These are phyloP conservation scores for Pisolithus microcarpus DNA, from an alignment of 768 basidiomycete species.

Conservation along the genomic window DNA sequence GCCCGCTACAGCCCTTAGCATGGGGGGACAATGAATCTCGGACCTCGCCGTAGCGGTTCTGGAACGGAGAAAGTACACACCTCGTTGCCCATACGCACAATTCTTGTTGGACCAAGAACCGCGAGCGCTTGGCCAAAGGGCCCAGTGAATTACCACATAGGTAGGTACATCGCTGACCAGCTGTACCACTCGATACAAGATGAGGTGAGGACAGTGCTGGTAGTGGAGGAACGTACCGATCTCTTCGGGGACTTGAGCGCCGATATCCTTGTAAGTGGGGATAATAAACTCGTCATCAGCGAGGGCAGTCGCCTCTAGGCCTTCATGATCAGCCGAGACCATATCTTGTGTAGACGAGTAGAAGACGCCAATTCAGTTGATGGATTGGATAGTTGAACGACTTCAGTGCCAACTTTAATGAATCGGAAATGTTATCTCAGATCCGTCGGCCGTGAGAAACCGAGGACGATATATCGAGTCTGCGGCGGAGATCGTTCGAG, in stretches of 20 bases:
- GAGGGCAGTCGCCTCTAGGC: conserved; percentile 23
- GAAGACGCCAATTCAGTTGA: not conserved
- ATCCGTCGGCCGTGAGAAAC: too few species aligned
- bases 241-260: conserved; percentile 31
- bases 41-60: conserved; percentile 6
- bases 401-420: too few species aligned
- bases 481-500: too few species aligned
- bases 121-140: conserved; percentile 66
- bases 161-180: conserved; percentile 62
- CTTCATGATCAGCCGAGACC: conserved; percentile 9
- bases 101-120: conserved; percentile 72
- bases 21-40: conserved; percentile 2
- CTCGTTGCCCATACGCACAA: conserved; percentile 73
- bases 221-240: conserved; percentile 30
- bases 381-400: too few species aligned
- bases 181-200: conserved; percentile 14
- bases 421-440: too few species aligned
- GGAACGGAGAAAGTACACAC: conserved; percentile 30
- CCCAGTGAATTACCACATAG: conserved; percentile 97
- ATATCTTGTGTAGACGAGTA: conserved; percentile 1
- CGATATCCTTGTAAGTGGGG: conserved; percentile 48
- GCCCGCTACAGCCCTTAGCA: conserved; percentile 69
- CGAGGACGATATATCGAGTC: too few species aligned
- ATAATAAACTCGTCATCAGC: conserved; percentile 49
- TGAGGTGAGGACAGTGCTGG: not conserved